A percentile compares a stretch with the other conserved stretches of the same genome.
Evolutionary conservation across 495 filamentous ascomycete genomes (phyloP).

Genomic region (Daldinia grandis): DNA sequence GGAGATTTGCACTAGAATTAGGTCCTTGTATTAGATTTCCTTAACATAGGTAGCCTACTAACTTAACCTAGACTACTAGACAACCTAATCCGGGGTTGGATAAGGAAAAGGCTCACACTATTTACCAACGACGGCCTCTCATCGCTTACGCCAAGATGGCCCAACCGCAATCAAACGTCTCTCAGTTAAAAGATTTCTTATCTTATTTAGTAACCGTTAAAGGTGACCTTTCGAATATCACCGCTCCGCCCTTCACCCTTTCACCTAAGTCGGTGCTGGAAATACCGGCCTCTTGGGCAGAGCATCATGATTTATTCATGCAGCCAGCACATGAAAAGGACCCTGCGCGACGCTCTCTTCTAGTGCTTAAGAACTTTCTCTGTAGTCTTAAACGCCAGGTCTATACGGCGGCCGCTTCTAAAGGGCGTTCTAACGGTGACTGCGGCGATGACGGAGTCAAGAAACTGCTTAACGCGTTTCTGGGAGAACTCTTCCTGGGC

Average conservation of each 20-base stretch:
- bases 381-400: not conserved
- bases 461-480: slow-evolving; percentile 3
- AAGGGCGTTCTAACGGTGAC: not conserved
- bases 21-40: not conserved
- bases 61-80: no score
- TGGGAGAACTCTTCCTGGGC: not conserved
- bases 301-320: not conserved
- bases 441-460: slow-evolving; percentile 38
- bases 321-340: not conserved
- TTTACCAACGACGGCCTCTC: not conserved
- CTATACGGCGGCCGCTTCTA: not conserved
- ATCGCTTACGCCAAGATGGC: not conserved
- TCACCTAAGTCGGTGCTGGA: not conserved
- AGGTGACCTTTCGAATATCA: slow-evolving; percentile 3
- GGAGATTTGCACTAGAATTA: not conserved
- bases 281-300: slow-evolving; percentile 1
- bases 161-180: not conserved
- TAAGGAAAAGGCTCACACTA: no score
- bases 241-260: slow-evolving; percentile 3
- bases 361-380: slow-evolving; percentile 1
- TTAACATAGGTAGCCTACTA: no score
- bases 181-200: not conserved
- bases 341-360: not conserved
- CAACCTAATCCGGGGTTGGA: no score
- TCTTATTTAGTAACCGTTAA: not conserved